Base-by-base conservation (phyloP, 768 basidiomycete species). In the Cubamyces lactineus region DNA sequence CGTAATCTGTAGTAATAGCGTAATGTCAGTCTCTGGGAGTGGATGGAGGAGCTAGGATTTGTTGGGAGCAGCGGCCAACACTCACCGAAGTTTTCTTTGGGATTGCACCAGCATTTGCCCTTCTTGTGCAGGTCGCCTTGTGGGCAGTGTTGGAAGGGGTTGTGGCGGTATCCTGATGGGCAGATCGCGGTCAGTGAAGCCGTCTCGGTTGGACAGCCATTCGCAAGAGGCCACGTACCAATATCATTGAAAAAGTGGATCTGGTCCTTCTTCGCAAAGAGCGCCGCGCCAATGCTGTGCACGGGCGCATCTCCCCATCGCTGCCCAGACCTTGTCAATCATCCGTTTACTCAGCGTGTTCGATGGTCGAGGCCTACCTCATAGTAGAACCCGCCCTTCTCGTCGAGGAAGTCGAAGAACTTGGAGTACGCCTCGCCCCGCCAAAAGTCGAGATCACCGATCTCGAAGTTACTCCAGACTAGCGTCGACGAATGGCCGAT, bases 171-270 rank as follows among this genome's bases (percentile, higher is more conserved):
- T 3, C 88, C 71, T 72, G 56, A 4, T 24, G 16, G 9, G 9
- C 34, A 34, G 34, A 34, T 11, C 34, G 9, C 34, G 34, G 21
- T 12, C 15, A n/a, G 3, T n/a, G 15, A 4, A 13, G 21, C 9
- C n/a, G 28, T 38, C 45, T 28, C 45, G 6, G 19, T 2, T 12
- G 17, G 30, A 19, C 0, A 21, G 34, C 43, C 19, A 17, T 16
- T 38, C 30, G 17, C 17, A 26, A 41, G 5, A 53, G 69, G 70
- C 26, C 57, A 86, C 66, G 41, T 28, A 71, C 72, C 96, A 53
- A 98, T 92, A 70, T 98, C 94, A 65, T 89, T 84, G 81, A 98
- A 98, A 79, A 93, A 98, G 74, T 97, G 92, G 45, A 98, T 87
- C 74, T 94, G 91, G 17, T 93, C 89, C 72, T 92, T 95, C 72